Percentiles rank a stretch among this genome's conserved stretches.
phyloP scores from a whole-genome alignment of 2,329 filamentous ascomycete species.

The Diplocarpon rosae region DNA sequence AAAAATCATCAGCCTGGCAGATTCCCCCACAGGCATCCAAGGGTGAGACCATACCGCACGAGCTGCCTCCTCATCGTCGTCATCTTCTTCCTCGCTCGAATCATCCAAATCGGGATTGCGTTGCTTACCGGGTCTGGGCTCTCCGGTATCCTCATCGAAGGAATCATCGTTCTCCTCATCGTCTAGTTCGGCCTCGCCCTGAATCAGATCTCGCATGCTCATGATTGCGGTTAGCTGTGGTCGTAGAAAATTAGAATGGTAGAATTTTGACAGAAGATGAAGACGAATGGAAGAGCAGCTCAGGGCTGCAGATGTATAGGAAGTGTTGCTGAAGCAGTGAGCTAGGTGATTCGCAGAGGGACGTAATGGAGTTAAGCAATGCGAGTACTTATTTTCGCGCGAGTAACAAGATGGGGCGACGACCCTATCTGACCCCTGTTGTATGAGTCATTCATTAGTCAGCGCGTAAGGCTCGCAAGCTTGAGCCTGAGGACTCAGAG shows the following conservation, averaged over 20 bases:
- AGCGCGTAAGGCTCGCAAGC: too few species aligned
- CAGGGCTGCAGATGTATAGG: too few species aligned
- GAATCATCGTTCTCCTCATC: conserved; percentile 77
- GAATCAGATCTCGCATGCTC: conserved; percentile 70
- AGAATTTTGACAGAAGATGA: neutral
- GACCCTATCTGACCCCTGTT: too few species aligned
- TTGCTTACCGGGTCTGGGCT: conserved; percentile 36
- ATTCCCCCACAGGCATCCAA: neutral
- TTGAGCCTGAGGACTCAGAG: too few species aligned
- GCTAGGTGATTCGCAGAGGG: too few species aligned
- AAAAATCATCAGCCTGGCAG: conserved; percentile 11
- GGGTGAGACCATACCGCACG: conserved; percentile 45
- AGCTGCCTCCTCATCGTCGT: conserved; percentile 80
- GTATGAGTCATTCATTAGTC: too few species aligned
- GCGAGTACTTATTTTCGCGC: too few species aligned
- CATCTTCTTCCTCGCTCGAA: conserved; percentile 85
- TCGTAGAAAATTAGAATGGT: neutral
- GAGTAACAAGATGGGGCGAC: too few species aligned
- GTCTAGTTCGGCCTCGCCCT: conserved; percentile 76
- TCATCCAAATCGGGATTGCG: conserved; percentile 50
- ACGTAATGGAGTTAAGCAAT: too few species aligned
- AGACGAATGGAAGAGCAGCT: neutral
- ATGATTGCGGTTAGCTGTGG: conserved; percentile 33
- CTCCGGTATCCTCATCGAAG: conserved; percentile 64
- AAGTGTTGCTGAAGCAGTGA: too few species aligned